phyloP scores from a whole-genome alignment of 768 basidiomycete species.

The Psilocybe sp. region DNA sequence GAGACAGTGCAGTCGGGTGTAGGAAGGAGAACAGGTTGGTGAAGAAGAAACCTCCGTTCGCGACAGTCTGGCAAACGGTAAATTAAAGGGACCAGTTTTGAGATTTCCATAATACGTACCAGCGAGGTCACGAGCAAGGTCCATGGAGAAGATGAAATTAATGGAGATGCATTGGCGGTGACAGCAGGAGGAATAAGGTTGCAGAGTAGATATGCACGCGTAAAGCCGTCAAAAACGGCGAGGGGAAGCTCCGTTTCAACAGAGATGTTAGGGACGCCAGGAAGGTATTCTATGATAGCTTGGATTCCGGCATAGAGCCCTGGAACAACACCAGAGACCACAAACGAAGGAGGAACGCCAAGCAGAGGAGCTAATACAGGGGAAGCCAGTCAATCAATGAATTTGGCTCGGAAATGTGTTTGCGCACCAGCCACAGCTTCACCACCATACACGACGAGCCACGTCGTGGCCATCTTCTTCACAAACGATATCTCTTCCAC shows the following conservation, averaged over 20 bases:
- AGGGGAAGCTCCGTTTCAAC: slow-evolving; percentile 67
- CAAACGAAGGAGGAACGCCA: slow-evolving; percentile 71
- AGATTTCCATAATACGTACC: slow-evolving; percentile 35
- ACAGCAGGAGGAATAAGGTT: slow-evolving; percentile 73
- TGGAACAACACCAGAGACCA: slow-evolving; percentile 68
- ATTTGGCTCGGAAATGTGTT: not conserved
- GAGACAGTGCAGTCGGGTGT: slow-evolving; percentile 61
- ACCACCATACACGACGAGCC: slow-evolving; percentile 77
- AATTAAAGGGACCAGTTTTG: not conserved
- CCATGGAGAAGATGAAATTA: slow-evolving; percentile 68
- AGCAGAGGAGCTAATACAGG: slow-evolving; percentile 53
- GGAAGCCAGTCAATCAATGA: not conserved
- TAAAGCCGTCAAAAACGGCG: slow-evolving; percentile 72
- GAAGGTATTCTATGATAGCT: slow-evolving; percentile 59
- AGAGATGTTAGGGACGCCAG: slow-evolving; percentile 48
- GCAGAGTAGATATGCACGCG: slow-evolving; percentile 77
- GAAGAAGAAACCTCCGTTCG: slow-evolving; percentile 63
- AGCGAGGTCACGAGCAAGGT: slow-evolving; percentile 72
- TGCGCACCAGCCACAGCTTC: slow-evolving; percentile 63
- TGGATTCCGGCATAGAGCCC: slow-evolving; percentile 60
- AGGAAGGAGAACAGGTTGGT: slow-evolving; percentile 41
- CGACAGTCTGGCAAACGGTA: slow-evolving; percentile 45
- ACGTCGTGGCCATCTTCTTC: slow-evolving; percentile 52
- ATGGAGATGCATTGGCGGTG: slow-evolving; percentile 43
- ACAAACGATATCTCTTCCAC: slow-evolving; percentile 55